Base-by-base conservation (phyloP, 2,329 filamentous ascomycete species). In the Colletotrichum viniferum region DNA sequence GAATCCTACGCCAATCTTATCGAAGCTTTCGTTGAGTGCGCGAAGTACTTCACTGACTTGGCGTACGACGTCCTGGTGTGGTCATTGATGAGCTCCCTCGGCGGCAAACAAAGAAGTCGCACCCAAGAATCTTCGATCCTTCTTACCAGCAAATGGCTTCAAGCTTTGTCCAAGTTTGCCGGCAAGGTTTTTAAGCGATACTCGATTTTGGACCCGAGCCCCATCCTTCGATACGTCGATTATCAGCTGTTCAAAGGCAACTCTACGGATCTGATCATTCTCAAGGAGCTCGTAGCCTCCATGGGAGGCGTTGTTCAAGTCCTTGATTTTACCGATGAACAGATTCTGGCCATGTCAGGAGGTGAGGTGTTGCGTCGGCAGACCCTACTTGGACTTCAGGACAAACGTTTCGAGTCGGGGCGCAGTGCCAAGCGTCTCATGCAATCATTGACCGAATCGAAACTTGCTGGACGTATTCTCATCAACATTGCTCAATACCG, bases 1-100 rank as follows among this genome's bases (percentile, higher is more conserved):
- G 96, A 99, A 84, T 93, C 94, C 0, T 99, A 99, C 83, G 94
- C 94, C 82, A 99, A 98, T 81, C 90, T 99, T 76, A 98, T 98
- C 72, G 95, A 98, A 77, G 95, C 95, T 7, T 95, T 99, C 76
- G 96, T 98, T 16, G 96, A 98, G 82, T 98, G 96, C 81, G 96
- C 95, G 52, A 94, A 95, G 80, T 98, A 98, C 82, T 98, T 98
- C 79, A 98, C 96, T 2, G 93, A 95, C 70, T 87, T 99, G 48
- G 96, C 95, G 1, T 98, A 98, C 82, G 97, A 99, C 83, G 95
- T 98, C 36, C 88, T 99, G 60, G 94, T 95, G 5, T 99, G 96
- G 96, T 95, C 95, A 24, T 88, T 99, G 60, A 92, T 99, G 84
- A 97, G 92, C 81, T 92, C 92, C 3, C 85, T 94, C 14, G 88